Base-by-base conservation (phyloP, 176 grass and related monocot genomes). In the Echinochloa phyllopogon region DNA sequence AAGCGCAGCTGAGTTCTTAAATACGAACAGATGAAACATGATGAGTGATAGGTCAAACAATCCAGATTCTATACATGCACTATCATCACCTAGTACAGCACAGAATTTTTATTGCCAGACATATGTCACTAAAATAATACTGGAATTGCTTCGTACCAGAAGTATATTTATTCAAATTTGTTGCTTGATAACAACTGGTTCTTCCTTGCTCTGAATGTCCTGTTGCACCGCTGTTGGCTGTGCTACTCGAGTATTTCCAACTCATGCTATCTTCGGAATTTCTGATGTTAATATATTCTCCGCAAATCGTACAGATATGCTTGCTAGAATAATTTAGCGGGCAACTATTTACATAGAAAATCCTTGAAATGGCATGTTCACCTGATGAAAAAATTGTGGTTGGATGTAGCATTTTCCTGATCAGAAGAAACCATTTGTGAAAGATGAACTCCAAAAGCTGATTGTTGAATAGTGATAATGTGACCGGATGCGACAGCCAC, bases 401-500 rank as follows among this genome's bases (percentile, higher is more conserved):
- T 90, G 42, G 18, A 72, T 74, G 69, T 87, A 99, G 96, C 84
- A 86, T 86, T 81, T 95, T 23, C 85, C 93, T 85, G 91, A 96
- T 15, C 82, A 82, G 69, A 94, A 81, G 77, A 96, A 94, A 85
- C 77, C 62, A 52, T 61, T 92, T 38, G 86, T 99, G 16, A 80
- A 84, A 79, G 96, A 94, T 81, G 96, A 96, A 61, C 89, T 99
- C 75, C 77, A 94, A 75, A 94, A 90, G 53, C 60, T 99, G 59
- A 82, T 99, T 58, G 86, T 76, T 88, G 89, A 92, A 84, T 99
- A 72, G 91, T 95, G 29, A 98, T 65, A 74, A 95, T 70, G 45
- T 92, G 91, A 67, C 91, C 91, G 71, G 87, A 95, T 66, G 96
- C 93, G 80, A 98, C 74, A 38, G 93, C 96, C 78, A 95, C 87